These are phyloP conservation scores for Persicaria maculosa DNA, from an alignment of 148 eudicot species.

Conservation along the genomic window DNA sequence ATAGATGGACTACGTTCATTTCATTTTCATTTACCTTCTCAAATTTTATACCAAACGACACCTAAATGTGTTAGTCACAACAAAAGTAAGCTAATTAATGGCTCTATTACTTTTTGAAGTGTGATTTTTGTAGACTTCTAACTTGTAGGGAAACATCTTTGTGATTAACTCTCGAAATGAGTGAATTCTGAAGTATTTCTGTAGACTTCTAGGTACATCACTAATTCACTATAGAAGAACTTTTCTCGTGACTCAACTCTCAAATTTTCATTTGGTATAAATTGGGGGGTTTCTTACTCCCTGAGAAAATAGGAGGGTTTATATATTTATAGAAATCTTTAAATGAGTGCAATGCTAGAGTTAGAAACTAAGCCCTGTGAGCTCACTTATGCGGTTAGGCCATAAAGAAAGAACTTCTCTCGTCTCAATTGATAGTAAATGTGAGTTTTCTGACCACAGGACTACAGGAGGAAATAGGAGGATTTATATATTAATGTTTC, in stretches of 20 bases:
- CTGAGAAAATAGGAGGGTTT: too few species aligned
- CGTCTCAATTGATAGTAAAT: neutral
- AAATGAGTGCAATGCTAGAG: neutral
- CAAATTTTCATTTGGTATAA: too few species aligned
- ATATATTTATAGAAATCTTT: neutral
- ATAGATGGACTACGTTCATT: too few species aligned
- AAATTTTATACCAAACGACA: too few species aligned
- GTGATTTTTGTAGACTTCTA: neutral
- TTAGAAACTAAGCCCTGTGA: neutral
- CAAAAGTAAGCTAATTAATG: neutral
- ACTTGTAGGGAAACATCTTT: neutral
- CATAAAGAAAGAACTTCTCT: neutral
- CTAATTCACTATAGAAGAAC: too few species aligned
- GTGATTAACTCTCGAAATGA: neutral
- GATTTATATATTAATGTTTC: neutral
- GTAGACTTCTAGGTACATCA: too few species aligned
- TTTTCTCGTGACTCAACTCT: too few species aligned
- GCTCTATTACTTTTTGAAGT: neutral
- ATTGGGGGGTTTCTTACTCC: too few species aligned
- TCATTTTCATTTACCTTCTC: too few species aligned
- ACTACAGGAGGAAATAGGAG: neutral
- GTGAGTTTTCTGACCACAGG: neutral
- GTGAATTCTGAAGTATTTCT: neutral
- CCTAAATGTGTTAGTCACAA: neutral
- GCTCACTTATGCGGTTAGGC: neutral